Percentiles rank a stretch among this genome's conserved stretches.
These are phyloP conservation scores for Clonostachys solani DNA, from an alignment of 2,329 filamentous ascomycete species.

Conservation along the genomic window DNA sequence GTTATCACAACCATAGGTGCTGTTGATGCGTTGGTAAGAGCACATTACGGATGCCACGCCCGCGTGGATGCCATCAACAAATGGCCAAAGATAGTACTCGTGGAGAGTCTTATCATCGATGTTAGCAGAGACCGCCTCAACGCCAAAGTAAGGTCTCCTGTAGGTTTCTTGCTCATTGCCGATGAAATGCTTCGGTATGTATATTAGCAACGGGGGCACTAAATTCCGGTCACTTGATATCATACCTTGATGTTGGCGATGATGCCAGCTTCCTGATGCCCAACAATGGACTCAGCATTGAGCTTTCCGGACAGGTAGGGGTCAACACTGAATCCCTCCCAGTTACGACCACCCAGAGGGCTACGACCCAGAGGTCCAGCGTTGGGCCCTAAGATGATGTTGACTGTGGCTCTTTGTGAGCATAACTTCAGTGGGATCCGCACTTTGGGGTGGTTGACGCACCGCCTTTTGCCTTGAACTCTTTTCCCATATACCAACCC, in stretches of 20 bases:
- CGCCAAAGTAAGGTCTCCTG: conserved; percentile 29
- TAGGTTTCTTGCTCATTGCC: conserved; percentile 58
- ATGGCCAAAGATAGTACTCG: conserved; percentile 64
- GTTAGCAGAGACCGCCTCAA: conserved; percentile 55
- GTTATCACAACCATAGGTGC: conserved; percentile 72
- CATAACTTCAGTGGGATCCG: not conserved
- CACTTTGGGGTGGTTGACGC: conserved; percentile 23
- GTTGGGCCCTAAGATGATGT: conserved; percentile 66
- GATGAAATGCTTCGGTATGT: conserved; percentile 42
- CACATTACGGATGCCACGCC: conserved; percentile 60
- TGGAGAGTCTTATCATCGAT: conserved; percentile 62
- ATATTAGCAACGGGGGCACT: no score
- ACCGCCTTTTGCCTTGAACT: conserved; percentile 53
- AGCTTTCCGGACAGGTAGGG: conserved; percentile 67
- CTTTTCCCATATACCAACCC: conserved; percentile 47
- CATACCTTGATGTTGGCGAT: conserved; percentile 67
- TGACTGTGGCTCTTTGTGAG: conserved; percentile 30
- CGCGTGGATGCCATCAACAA: conserved; percentile 54
- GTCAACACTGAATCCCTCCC: conserved; percentile 72
- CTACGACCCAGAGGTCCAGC: conserved; percentile 70
- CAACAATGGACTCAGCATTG: conserved; percentile 67
- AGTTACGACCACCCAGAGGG: conserved; percentile 67
- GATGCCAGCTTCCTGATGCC: conserved; percentile 73
- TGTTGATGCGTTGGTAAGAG: conserved; percentile 68
- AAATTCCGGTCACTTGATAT: no score